phyloP scores from a whole-genome alignment of 306 rosid genomes.

The Mimosa pudica region DNA sequence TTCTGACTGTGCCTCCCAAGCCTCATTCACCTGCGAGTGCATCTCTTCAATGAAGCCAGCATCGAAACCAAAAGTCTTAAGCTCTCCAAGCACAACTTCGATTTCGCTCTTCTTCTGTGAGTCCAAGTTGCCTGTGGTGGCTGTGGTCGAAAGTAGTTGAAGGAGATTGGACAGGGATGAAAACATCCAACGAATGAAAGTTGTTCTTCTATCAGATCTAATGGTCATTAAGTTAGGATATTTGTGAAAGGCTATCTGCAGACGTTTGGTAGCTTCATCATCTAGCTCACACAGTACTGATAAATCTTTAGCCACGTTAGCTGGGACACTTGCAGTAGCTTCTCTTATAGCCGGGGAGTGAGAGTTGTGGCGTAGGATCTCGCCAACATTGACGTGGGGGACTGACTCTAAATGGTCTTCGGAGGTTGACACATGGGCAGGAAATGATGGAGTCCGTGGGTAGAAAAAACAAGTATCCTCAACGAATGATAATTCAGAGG shows the following conservation, averaged over 20 bases:
- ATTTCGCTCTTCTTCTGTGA: not conserved
- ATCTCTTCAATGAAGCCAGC: not conserved
- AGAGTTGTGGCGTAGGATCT: not conserved
- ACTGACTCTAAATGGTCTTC: not conserved
- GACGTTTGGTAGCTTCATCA: not conserved
- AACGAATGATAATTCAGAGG: too few species aligned
- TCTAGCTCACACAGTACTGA: not conserved
- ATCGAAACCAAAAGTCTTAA: not conserved
- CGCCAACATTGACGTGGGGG: not conserved
- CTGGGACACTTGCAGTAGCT: not conserved
- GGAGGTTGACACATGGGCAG: not conserved
- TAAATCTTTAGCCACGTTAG: not conserved
- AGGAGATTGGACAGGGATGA: slow-evolving; percentile 4
- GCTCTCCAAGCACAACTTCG: not conserved
- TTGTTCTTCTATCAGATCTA: slow-evolving; percentile 13
- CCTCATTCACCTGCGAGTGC: slow-evolving; percentile 2
- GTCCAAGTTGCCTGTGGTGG: not conserved
- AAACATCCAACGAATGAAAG: slow-evolving; percentile 12
- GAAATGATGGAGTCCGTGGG: not conserved
- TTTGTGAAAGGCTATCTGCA: slow-evolving; percentile 19
- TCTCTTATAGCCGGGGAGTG: not conserved
- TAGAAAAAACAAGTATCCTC: not conserved
- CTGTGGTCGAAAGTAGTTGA: not conserved
- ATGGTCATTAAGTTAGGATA: not conserved
- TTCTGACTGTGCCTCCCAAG: not conserved